Evolutionary conservation across 768 basidiomycete species (phyloP).

Genomic region (Hortiboletus flavorubellus): DNA sequence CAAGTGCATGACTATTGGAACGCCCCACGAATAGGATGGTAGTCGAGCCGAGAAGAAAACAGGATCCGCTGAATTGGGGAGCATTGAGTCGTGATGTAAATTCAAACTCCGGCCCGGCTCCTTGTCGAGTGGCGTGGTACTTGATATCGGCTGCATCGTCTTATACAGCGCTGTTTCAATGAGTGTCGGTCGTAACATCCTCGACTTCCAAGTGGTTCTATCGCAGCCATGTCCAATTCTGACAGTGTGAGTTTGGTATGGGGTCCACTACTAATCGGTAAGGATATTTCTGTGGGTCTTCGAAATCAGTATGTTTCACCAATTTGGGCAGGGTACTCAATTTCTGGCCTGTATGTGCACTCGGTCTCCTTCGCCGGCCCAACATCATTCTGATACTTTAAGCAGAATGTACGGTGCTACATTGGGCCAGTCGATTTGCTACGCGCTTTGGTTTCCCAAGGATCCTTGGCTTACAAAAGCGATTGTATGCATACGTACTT

Average conservation of each 20-base stretch:
- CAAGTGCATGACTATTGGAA: too few relatives aligned
- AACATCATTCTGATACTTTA: neutral
- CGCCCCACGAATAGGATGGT: too few relatives aligned
- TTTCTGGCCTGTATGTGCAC: constrained; percentile 4
- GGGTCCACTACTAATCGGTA: constrained; percentile 6
- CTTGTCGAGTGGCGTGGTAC: too few relatives aligned
- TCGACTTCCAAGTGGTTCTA: neutral
- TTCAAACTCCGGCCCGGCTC: too few relatives aligned
- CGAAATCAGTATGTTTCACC: neutral
- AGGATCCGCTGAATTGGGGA: too few relatives aligned
- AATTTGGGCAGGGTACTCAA: neutral
- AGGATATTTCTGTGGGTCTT: neutral
- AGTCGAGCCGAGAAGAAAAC: too few relatives aligned
- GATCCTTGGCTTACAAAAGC: constrained; percentile 2
- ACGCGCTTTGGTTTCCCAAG: constrained; percentile 9
- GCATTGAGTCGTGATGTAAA: too few relatives aligned
- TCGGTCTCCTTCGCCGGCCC: neutral
- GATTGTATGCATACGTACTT: neutral
- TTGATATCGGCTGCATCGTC: too few relatives aligned
- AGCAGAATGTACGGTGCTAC: constrained; percentile 13
- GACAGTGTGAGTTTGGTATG: neutral
- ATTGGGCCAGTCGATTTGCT: constrained; percentile 9
- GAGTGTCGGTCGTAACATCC: neutral
- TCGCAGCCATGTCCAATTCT: neutral
- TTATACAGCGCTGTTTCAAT: too few relatives aligned